Percentiles rank a stretch among this genome's conserved stretches.
These are phyloP conservation scores for Monosporascus sp. DNA, from an alignment of 2,329 filamentous ascomycete genomes.

Conservation along the genomic window DNA sequence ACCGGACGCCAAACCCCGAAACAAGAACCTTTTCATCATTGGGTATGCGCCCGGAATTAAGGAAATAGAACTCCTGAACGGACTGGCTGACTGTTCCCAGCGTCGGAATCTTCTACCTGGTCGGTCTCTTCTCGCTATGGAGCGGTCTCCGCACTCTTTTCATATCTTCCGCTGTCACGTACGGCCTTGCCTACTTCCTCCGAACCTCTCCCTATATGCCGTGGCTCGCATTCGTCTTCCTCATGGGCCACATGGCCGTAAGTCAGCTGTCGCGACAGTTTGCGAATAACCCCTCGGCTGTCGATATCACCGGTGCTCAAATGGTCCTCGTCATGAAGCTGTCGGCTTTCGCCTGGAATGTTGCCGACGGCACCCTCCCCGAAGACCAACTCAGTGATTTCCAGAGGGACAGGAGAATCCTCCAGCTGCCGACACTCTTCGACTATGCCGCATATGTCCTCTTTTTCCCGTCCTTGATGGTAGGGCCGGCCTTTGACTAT, in stretches of 20 bases:
- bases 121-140: slow-evolving; percentile 94
- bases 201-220: slow-evolving; percentile 86
- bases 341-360: slow-evolving; percentile 94
- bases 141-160: slow-evolving; percentile 71
- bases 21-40: slow-evolving; percentile 86
- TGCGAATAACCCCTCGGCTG: slow-evolving; percentile 54
- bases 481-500: slow-evolving; percentile 90
- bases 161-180: slow-evolving; percentile 74
- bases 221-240: slow-evolving; percentile 88
- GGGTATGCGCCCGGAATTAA: slow-evolving; percentile 40
- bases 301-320: slow-evolving; percentile 92
- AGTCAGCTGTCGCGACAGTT: slow-evolving; percentile 82
- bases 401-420: slow-evolving; percentile 77
- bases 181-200: slow-evolving; percentile 76
- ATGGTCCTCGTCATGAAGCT: slow-evolving; percentile 99
- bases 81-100: slow-evolving; percentile 12
- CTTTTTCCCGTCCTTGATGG: slow-evolving; percentile 90
- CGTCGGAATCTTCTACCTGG: slow-evolving; percentile 69
- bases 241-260: slow-evolving; percentile 93
- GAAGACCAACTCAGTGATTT: slow-evolving; percentile 76
- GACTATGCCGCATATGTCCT: slow-evolving; percentile 88
- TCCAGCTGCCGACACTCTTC: slow-evolving; percentile 65
- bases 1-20: slow-evolving; percentile 74
- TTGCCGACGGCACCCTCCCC: slow-evolving; percentile 82
- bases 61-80: slow-evolving; percentile 1